Base-by-base conservation (phyloP, 768 basidiomycete genomes). In the Gloeopeniophorella convolvens region DNA sequence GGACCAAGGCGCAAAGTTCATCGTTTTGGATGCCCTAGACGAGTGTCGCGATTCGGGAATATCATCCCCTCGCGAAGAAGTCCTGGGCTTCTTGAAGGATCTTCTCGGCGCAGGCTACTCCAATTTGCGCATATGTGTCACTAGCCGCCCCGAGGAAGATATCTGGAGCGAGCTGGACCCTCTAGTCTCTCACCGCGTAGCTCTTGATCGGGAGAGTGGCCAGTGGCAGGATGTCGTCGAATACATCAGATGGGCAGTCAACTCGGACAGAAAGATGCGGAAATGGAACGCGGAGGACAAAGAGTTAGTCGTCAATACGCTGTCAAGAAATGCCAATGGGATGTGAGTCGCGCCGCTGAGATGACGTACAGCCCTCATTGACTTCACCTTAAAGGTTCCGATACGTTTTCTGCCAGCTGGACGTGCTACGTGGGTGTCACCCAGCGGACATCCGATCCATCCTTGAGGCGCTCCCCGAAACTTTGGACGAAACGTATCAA, bases 71-170 rank as follows among this genome's bases (percentile, higher is more conserved):
- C 43, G 50, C 3, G 50, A 48, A 36, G 26, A 48, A 7, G 47
- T 49, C n/a, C 34, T 53, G 20, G 16, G 31, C 1, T 9, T 31
- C 6, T 2, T 53, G 10, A 45, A 23, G 13, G 40, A 43, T 15
- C 33, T 53, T 5, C 13, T 20, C 15, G 27, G 6, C 4, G 6
- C 31, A 8, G 18, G 21, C 3, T 27, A 49, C 18, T 39, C 27
- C 2, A 36, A 50, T 12, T 15, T 53, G 12, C 39, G 37, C 20
- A 7, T 53, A 2, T 49, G 39, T 5, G 33, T 49, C 2, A 21
- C 51, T 1, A 53, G 51, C 9, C 46, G 51, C 2, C 51, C 51
- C 2, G 51, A 48, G n/a, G n/a, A 40, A 3, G 50, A 48, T 21
- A 41, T 51, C 30, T 36, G 21, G 3, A 27, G 2, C 3, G 23